Conservation (phyloP, 1,284 basidiomycete species). For the Amylostereum chailletii region DNA sequence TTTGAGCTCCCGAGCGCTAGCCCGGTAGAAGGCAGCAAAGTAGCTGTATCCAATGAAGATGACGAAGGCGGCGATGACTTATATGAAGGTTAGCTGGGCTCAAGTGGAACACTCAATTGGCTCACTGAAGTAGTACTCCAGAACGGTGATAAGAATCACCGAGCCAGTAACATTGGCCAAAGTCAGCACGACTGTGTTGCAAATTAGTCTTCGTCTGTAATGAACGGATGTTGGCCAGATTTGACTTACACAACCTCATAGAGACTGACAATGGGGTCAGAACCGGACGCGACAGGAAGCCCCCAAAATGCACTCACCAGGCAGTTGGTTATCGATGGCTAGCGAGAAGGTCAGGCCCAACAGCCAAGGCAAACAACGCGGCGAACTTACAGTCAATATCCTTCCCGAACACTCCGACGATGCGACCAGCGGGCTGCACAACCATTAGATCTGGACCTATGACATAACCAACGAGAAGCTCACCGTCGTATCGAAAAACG, state of each 20-base stretch:
- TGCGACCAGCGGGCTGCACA: conserved; percentile 74
- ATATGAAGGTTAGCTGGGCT: conserved; percentile 74
- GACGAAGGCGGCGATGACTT: conserved; percentile 64
- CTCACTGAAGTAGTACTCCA: conserved; percentile 65
- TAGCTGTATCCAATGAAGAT: conserved; percentile 54
- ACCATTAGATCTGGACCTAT: conserved; percentile 3
- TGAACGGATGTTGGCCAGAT: conserved; percentile 7
- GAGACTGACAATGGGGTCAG: too few species aligned
- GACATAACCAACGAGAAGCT: conserved; percentile 11
- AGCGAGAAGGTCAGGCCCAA: background rate
- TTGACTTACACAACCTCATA: too few species aligned
- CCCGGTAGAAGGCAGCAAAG: conserved; percentile 76
- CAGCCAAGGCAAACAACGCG: background rate
- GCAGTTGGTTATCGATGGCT: conserved; percentile 55
- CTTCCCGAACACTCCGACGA: conserved; percentile 79
- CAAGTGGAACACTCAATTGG: conserved; percentile 66
- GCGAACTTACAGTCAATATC: conserved; percentile 59
- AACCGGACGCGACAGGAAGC: too few species aligned
- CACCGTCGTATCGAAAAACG: conserved; percentile 83
- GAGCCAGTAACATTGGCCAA: conserved; percentile 47
- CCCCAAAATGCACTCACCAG: conserved; percentile 26
- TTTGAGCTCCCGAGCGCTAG: conserved; percentile 87
- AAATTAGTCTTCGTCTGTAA: background rate
- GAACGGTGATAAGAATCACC: conserved; percentile 57
- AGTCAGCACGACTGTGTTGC: conserved; percentile 35